Conservation (phyloP, 495 filamentous ascomycete genomes). For the Thermochaetoides thermophila region DNA sequence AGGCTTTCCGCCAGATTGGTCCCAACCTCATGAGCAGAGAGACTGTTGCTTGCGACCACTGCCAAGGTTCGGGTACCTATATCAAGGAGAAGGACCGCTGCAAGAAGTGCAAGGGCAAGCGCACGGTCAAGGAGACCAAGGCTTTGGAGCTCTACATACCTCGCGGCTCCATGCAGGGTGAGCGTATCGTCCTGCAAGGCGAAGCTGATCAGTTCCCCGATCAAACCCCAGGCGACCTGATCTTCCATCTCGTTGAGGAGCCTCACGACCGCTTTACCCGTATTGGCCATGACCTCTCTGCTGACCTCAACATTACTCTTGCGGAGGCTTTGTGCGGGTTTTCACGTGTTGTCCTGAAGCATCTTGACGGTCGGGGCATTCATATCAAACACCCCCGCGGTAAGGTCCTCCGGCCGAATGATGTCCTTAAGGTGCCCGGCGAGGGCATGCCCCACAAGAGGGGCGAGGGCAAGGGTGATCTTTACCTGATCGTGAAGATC, state of each 20-base stretch:
- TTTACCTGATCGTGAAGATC: conserved; percentile 75
- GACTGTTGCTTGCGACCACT: conserved; percentile 57
- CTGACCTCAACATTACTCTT: conserved; percentile 63
- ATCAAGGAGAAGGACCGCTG: conserved; percentile 92
- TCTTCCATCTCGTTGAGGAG: conserved; percentile 73
- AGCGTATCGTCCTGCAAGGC: conserved; percentile 77
- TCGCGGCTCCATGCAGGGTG: conserved; percentile 73
- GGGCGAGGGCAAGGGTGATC: conserved; percentile 66
- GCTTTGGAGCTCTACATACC: conserved; percentile 93
- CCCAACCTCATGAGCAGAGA: conserved; percentile 69
- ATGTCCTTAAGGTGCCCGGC: conserved; percentile 67
- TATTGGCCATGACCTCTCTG: conserved; percentile 68
- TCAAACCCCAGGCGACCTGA: conserved; percentile 80
- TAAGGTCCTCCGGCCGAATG: conserved; percentile 60
- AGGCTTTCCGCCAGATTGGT: conserved; percentile 61
- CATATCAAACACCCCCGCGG: conserved; percentile 59
- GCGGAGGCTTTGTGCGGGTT: conserved; percentile 80
- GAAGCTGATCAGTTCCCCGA: conserved; percentile 91
- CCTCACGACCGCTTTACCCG: conserved; percentile 68
- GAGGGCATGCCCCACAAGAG: conserved; percentile 93
- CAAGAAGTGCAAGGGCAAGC: conserved; percentile 93
- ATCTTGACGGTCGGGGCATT: conserved; percentile 89
- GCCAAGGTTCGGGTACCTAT: conserved; percentile 65
- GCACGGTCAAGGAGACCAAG: conserved; percentile 71
- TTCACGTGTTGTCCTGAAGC: conserved; percentile 76